phyloP scores from a whole-genome alignment of 768 basidiomycete species.

The Clitopilus hobsonii region DNA sequence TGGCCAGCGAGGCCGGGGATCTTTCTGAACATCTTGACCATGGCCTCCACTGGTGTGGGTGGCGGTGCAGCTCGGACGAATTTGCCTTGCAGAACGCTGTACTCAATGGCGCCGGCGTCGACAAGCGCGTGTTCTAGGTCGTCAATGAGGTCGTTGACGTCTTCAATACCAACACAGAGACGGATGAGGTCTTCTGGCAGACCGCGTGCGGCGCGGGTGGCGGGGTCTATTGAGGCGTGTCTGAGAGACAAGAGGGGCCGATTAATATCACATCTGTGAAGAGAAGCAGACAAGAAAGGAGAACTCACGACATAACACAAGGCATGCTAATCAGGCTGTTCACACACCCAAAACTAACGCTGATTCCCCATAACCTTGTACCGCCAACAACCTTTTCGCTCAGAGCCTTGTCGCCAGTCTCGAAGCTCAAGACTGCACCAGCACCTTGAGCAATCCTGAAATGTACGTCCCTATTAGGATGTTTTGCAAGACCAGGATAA shows the following conservation, averaged over 20 bases:
- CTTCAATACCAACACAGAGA: slow-evolving; percentile 97
- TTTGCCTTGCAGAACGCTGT: slow-evolving; percentile 47
- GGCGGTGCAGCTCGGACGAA: slow-evolving; percentile 33
- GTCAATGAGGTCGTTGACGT: slow-evolving; percentile 86
- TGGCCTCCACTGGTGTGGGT: slow-evolving; percentile 18
- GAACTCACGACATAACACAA: slow-evolving; percentile 94
- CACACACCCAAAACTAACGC: slow-evolving; percentile 96
- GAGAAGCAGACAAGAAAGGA: neutral
- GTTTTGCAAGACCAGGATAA: slow-evolving; percentile 83
- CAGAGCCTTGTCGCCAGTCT: slow-evolving; percentile 85
- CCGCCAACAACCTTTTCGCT: slow-evolving; percentile 92
- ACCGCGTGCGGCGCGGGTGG: slow-evolving; percentile 91
- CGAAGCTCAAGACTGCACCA: slow-evolving; percentile 93
- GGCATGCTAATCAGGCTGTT: slow-evolving; percentile 99
- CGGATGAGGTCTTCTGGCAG: slow-evolving; percentile 98
- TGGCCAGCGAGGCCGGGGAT: slow-evolving; percentile 36
- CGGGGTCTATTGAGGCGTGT: slow-evolving; percentile 96
- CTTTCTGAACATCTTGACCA: slow-evolving; percentile 64
- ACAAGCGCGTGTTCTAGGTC: slow-evolving; percentile 92
- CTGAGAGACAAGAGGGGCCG: slow-evolving; percentile 33
- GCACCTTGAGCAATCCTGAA: slow-evolving; percentile 85
- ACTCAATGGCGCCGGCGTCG: slow-evolving; percentile 82
- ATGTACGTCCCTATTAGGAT: slow-evolving; percentile 86
- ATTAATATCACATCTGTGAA: slow-evolving; percentile 6
- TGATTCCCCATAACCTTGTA: slow-evolving; percentile 94